Base-by-base conservation (phyloP, 257 asterid species). In the Buddleja alternifolia region DNA sequence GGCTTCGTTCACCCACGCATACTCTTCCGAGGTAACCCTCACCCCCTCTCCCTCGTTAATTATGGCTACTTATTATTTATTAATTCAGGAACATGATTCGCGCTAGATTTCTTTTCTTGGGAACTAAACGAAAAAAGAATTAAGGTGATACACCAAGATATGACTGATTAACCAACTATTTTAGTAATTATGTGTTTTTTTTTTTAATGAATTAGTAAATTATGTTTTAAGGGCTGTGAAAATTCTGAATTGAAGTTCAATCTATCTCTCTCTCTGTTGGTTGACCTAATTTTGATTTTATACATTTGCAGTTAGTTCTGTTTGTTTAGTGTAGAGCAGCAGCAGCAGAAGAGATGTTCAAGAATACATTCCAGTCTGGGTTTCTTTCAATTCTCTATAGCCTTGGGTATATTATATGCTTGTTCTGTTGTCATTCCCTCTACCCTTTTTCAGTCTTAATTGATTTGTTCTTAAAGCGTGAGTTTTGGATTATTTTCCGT, bases 321-420 rank as follows among this genome's bases (percentile, higher is more conserved):
- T 39, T 54, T 34, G 25, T 54, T 39, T 39, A 12, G 25, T 55
- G 44, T 59, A 8, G 19, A 51, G n/a, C n/a, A n/a, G n/a, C n/a
- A 75, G 80, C 54, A 42, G 60, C 75, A 19, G 78, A 63, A 54
- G 71, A 73, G 80, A 90, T 93, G 99, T 93, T 93, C 57, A 93
- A 85, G 85, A 93, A 90, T 82, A 93, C 97, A 15, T 93, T 93
- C 77, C 99, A 93, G 77, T 90, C 96, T 8, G 98, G 97, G 32
- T 93, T 90, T 71, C 88, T 93, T 52, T 93, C 99, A 36, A 93
- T 93, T 75, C 81, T 93, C 48, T 90, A 90, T 79, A 93, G 97
- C 86, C 95, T 93, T 5, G 99, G 97, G 99, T 88, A 84, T 66
- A 79, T 21, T 8, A 6, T 61, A 19, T 16, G 6, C 16, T 63